Evolutionary conservation across 495 filamentous ascomycete species (phyloP), one percentile per base, ranked within the genome.

Genomic region (Bryoglossum gracile): DNA sequence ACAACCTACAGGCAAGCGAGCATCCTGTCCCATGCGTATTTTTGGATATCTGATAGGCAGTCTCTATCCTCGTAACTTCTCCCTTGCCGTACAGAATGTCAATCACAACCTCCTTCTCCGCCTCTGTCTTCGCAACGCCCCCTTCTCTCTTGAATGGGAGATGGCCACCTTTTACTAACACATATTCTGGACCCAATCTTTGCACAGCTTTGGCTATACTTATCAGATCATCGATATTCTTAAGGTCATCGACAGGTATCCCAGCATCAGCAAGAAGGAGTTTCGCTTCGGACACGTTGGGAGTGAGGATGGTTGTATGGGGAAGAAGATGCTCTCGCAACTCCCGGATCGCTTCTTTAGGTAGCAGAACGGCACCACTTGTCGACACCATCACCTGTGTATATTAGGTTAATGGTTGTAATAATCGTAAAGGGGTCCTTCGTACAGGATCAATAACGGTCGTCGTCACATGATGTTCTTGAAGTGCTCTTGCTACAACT

Each of bases 11-110:
- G 43, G 92, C 92, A 45, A 98, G 77, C 11, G 89, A 92, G 59
- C 92, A 98, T 16, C 92, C 92, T 5, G 92, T 98, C 2, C 92
- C 92, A 65, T 98, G 92, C 2, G 92, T 98, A 53, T 92, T 89
- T 51, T 72, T 83, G 4, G 83, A 84, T 2, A 73, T 62, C 18
- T 84, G 65, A 59, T 82, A 95, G 2, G 71, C 71, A 8, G 73
- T 84, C 63, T 89, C 78, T 34, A 92, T 74, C 21, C 80, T 65
- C 1, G 75, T 70, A 0, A 67, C 55, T 14, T 75, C 53, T 0
- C 67, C 68, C 3, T 77, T 74, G 28, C 88, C 81, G 50, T 76
- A 76, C 1, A 95, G 71, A 21, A 94, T 72, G 62, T 97, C 83
- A 21, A 94, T 68, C 1, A 95, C 78, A 4, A 76, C 62, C 18